Base-by-base conservation (phyloP, 495 filamentous ascomycete genomes). In the Apodospora peruviana region DNA sequence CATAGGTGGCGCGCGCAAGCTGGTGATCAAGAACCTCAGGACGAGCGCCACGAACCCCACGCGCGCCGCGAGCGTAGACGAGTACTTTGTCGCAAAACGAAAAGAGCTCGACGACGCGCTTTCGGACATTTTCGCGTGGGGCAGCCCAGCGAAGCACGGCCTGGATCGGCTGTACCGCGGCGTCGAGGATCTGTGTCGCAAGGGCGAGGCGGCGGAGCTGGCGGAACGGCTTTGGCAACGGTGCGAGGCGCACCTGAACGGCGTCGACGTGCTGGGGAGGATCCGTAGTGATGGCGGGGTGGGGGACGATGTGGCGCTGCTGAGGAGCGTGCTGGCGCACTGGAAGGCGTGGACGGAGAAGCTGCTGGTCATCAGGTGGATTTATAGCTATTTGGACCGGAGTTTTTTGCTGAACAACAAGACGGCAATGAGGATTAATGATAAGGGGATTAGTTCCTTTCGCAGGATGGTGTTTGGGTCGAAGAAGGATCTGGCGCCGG, bases 321-420 rank as follows among this genome's bases (percentile, higher is more conserved):
- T 91, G 56, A 71, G 71, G 60, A 75, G 69, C 22, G 81, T 91
- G 20, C 69, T 87, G 40, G 72, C 72, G 23, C 73, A 81, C 36
- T 98, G 91, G 93, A 73, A 71, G 27, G 72, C 74, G 45, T 98
- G 93, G 93, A 83, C 81, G 53, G 65, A 73, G 47, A 88, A 90
- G 67, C 64, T 93, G 67, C 83, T 87, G 77, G 41, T 79, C 17
- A 75, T 98, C 43, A 78, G 88, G 47, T 89, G 82, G 50, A 84
- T 96, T 24, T 97, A 95, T 71, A 91, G 86, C 59, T 96, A 90
- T 53, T 74, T 98, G 46, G 91, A 98, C 59, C 82, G 93, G 49
- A 87, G 89, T 4, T 96, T 87, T 61, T 78, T 98, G 18, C 71
- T 96, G 20, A 34, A 27, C 25, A 79, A 78, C 32, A 82, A 74